Evolutionary conservation across 176 grass and related monocot genomes (phyloP), one percentile per base, ranked within the genome.

Genomic region (Triticum dicoccoides): DNA sequence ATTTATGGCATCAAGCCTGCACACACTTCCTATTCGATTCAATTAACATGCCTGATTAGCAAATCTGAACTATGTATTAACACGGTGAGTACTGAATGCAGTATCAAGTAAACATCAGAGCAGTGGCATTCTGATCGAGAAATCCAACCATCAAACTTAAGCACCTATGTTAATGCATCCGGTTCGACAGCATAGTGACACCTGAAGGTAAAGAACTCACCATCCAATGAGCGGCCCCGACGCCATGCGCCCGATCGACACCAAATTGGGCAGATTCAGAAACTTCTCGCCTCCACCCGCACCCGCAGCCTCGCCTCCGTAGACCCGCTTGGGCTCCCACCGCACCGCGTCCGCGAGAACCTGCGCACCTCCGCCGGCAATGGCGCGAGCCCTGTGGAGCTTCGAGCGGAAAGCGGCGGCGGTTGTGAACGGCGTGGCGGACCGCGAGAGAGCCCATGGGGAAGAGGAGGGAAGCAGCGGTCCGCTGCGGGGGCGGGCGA

Each of bases 251-350:
- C 90, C 89, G 81, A 98, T 91, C 61, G 96, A 98, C 73, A 98
- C 90, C 82, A 95, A 86, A 94, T 98, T 98, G 35, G 96, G 93
- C 39, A 93, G 89, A 92, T 98, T 98, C 81, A 98, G 86, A 78
- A 98, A 91, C 82, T 65, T 94, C 38, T 98, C 96, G 8, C 49
- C 37, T 9, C 65, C 77, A 38, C 9, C 78, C 61, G 29, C 32
- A 39, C 75, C 73, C 0, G 63, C 45, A 41, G 45, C 83, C 33
- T 38, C 80, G 12, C 14, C 47, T 45, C 45, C 27, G 11, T 85
- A 80, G 80, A 68, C 65, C 85, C 77, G 21, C 76, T 32, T 84
- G 81, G 65, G 77, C 15, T 91, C 90, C 83, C 87, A 86, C 79
- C 83, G 17, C 1, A 86, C 69, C 14, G 80, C 81, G 72, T 38